Base-by-base conservation (phyloP, 1,284 basidiomycete species). In the Stygiomarasmius scandens region DNA sequence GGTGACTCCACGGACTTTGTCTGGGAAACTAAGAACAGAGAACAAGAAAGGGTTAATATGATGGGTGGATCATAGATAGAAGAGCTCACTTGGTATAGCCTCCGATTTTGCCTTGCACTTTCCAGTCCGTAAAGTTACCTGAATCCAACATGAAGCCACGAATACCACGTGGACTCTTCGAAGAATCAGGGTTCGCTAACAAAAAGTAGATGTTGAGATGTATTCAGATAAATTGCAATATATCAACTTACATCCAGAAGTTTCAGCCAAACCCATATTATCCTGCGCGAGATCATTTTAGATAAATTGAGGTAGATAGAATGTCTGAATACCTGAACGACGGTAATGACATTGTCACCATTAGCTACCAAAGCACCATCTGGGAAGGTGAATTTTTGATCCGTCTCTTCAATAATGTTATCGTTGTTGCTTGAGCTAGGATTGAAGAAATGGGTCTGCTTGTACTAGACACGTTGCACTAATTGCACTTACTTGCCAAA, bases 41-140 rank as follows among this genome's bases (percentile, higher is more conserved):
- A 32, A 5, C 29, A 25, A 62, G 22, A 59, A n/a, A 57, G 47
- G 48, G n/a, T 48, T 34, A 12, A 11, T 49, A 6, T 22, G 23
- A 10, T 32, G 34, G 9, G 38, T 19, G 45, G 29, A 49, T 41
- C 14, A 46, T 46, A 29, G n/a, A 25, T 43, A 16, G 23, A n/a
- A 20, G 52, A 11, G 69, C 81, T 29, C 67, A 90, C 89, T 75
- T 72, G 0, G 73, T 82, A 69, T 93, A 93, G 12, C 92, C 91
- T 19, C 89, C 89, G 4, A 87, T 64, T 68, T 93, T 93, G 38
- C 92, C 92, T 72, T 92, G 90, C 0, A 93, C 89, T 62, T 83
- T 90, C 92, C 92, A 94, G 6, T 77, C 73, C 1, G 77, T 76
- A 66, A 91, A 89, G 19, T 74, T 74, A 16, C 87, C 87, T 6